These are phyloP conservation scores for Dimargaris xerosporica DNA, from an alignment of 192 early-diverging fungal genomes.

Conservation along the genomic window DNA sequence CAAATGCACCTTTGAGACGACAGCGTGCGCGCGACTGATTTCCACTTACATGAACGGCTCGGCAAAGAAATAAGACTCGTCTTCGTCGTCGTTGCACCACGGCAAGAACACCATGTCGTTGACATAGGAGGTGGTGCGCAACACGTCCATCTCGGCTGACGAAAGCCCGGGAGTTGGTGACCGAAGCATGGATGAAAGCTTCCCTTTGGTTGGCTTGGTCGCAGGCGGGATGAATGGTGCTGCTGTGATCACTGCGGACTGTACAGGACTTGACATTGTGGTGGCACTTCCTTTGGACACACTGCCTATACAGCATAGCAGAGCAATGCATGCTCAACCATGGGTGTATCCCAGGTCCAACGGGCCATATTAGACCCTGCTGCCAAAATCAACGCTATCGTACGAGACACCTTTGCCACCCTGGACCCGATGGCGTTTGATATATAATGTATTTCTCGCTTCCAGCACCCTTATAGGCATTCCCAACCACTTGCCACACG, in stretches of 20 bases:
- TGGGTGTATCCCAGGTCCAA: no score
- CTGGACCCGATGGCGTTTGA: not conserved
- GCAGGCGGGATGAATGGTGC: not conserved
- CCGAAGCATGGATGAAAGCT: not conserved
- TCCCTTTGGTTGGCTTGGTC: not conserved
- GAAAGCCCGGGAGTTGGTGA: not conserved
- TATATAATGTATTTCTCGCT: not conserved
- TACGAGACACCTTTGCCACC: not conserved
- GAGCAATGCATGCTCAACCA: no score
- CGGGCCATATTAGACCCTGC: not conserved
- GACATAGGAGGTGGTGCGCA: conserved; percentile 50
- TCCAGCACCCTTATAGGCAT: not conserved
- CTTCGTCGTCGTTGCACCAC: conserved; percentile 48
- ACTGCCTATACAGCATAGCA: not conserved
- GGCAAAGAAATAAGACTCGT: conserved; percentile 38
- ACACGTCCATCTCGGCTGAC: conserved; percentile 38
- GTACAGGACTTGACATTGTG: not conserved
- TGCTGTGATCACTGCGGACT: not conserved
- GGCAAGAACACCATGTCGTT: conserved; percentile 59
- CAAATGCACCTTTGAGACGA: no score
- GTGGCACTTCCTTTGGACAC: not conserved
- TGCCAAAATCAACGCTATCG: not conserved
- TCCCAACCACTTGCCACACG: not conserved
- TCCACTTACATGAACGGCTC: conserved; percentile 25
- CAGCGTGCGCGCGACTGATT: no score